Evolutionary conservation across 2,329 filamentous ascomycete species (phyloP), one percentile per base, ranked within the genome.

Genomic region (Exophiala xenobiotica): DNA sequence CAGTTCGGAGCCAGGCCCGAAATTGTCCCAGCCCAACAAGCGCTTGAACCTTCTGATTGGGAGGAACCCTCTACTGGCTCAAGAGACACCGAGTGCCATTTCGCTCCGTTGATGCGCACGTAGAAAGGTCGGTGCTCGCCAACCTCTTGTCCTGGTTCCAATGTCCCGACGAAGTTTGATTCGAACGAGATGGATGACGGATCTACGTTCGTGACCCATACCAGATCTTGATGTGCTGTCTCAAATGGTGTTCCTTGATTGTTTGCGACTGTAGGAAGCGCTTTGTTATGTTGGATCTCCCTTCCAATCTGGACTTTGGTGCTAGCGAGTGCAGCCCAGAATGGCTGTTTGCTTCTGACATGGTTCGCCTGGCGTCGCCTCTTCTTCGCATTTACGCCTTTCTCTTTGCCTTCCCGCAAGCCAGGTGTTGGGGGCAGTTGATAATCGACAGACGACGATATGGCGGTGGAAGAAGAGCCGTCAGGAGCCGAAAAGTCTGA

Each of bases 291-390:
- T 71, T 90, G 87, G 63, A 89, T 88, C 70, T 90, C 91, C 74
- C 95, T 93, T 66, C 95, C 85, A 72, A 96, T 90, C 63, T 93
- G 92, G 67, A 96, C 91, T 78, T 96, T 96, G 66, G 91, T 96
- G 73, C 90, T 96, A 45, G 91, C 91, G 62, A 96, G 81, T 41
- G 91, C 91, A 58, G 91, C 90, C 91, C 91, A 96, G 59, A 96
- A 81, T 42, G 91, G 91, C 72, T 96, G 91, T 66, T 90, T 85
- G 68, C 90, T 88, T 69, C 91, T 81, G 61, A 95, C 90, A 70
- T 93, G 88, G 52, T 90, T 90, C 66, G 88, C 92, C 72, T 95
- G 90, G 73, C 93, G 92, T 72, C 87, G 83, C 73, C 88, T 87
- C 74, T 90, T 93, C 72, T 93, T 95, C 58, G 79, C 82, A 59